Base-by-base conservation (phyloP, 257 asterid species). In the Rhazya stricta region DNA sequence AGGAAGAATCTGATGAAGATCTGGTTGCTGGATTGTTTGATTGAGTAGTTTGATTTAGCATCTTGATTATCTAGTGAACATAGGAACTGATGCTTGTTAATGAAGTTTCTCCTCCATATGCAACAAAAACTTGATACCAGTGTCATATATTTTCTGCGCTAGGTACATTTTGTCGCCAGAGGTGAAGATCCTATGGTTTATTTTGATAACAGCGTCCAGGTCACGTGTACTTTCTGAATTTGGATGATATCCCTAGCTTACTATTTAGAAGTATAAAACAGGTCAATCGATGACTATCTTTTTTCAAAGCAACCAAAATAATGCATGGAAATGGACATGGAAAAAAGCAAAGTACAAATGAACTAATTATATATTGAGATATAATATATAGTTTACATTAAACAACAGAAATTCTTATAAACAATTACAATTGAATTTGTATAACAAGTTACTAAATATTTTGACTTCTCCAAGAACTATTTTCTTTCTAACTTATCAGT, bases 1-100 rank as follows among this genome's bases (percentile, higher is more conserved):
- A 65, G 11, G 84, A 77, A 51, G 86, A 82, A 53, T 80, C 78
- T 21, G 83, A 82, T 7, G 86, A 82, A 0, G 81, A 74, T 68
- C 12, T 69, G 45, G 79, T 57, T 19, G 3, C 60, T 25, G 79
- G 79, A 21, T 73, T 82, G 77, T 82, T 82, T 61, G 79, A 82
- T 73, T 76, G 77, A 68, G 65, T 58, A 29, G 67, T 12, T 61
- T 19, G 67, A 69, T 42, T 65, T 63, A 34, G 29, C 19, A 63
- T 63, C 63, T 30, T 30, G 16, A 11, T 29, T 6, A 30, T 12
- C n/a, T 1, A 15, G n/a, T 57, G 63, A 57, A 25, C 34, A 25
- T 57, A 8, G 34, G 32, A 25, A 57, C 63, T 25, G 15, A 57
- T 57, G 62, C 15, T 56, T 53, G 4, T 54, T 9, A 1, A 1